Evolutionary conservation across 2,329 filamentous ascomycete genomes (phyloP), one percentile per base, ranked within the genome.

Genomic region (Orbilia blumenaviensis): DNA sequence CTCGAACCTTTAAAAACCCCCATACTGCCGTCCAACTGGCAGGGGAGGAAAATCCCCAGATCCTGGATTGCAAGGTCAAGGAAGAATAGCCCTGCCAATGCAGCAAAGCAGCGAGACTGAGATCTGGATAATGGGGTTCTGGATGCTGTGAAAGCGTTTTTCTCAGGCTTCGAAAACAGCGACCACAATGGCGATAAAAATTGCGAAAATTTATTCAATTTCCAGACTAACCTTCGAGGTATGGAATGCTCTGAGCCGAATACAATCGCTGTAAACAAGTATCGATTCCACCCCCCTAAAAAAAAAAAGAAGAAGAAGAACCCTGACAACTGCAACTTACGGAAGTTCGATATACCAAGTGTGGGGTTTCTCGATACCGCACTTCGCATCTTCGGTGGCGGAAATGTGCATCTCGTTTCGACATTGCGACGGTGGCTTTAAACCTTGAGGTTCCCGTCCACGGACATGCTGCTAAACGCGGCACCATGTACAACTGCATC

Each of bases 41-140:
- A 67, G 54, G 69, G 62, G 54, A 44, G 25, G 27, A 32, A 63
- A 67, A 67, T 67, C 62, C 71, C 56, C 56, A 67, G 71, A 75
- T 75, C 71, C 71, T 68, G 63, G 71, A 42, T 63, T 58, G 63
- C 71, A 67, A 63, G 71, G 71, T 63, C 71, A 41, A 75, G 54
- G 71, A 71, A 71, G 54, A 68, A 68, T 56, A 63, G 50, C 68
- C 56, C 56, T 61, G 41, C 38, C 23, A 18, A 52, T 50, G 44
- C 54, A 75, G 12, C 23, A 48, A 46, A 72, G 38, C 44, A 23
- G 42, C 32, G 29, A 42, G 34, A 16, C 36, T 44, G 18, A 54
- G 66, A 63, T 63, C 25, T 71, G 14, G 29, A 34, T 34, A 34
- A 38, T 46, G 41, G 32, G 36, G 56, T 48, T 38, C 42, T 36